Percentiles rank a stretch among this genome's conserved stretches.
phyloP scores from a whole-genome alignment of 78 protist genomes.

The Mastigamoeba balamuthi region DNA sequence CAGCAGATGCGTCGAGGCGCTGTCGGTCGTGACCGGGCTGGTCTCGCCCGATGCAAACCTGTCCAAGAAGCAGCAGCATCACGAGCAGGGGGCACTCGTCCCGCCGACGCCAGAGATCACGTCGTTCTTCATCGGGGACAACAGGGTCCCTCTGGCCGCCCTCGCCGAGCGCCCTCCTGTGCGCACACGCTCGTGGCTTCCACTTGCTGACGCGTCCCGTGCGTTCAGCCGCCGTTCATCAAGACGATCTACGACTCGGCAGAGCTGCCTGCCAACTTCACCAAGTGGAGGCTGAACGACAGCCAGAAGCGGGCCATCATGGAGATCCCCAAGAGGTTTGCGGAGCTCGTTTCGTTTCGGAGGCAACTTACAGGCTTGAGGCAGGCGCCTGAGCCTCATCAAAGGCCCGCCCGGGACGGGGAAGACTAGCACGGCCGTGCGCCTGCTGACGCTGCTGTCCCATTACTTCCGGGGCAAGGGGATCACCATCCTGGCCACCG shows the following conservation, averaged over 20 bases:
- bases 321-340: not conserved
- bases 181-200: not conserved
- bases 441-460: not conserved
- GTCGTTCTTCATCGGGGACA: not conserved
- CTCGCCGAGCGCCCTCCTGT: not conserved
- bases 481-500: slow-evolving; percentile 2
- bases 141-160: not conserved
- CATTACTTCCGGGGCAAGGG: not conserved
- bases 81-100: not conserved
- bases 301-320: not conserved
- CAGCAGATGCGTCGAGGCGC: not conserved
- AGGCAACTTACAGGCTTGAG: not conserved
- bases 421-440: slow-evolving; percentile 1
- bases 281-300: not conserved
- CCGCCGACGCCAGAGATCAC: not conserved
- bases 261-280: not conserved
- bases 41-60: not conserved
- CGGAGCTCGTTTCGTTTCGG: not conserved
- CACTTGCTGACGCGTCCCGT: not conserved
- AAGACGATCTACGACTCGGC: not conserved
- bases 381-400: not conserved
- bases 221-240: too few species aligned
- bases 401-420: slow-evolving; percentile 23
- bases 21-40: not conserved
- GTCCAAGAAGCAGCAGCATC: not conserved